Evolutionary conservation across 2,329 filamentous ascomycete genomes (phyloP).

Genomic region (Xylariomycetidae sp.): DNA sequence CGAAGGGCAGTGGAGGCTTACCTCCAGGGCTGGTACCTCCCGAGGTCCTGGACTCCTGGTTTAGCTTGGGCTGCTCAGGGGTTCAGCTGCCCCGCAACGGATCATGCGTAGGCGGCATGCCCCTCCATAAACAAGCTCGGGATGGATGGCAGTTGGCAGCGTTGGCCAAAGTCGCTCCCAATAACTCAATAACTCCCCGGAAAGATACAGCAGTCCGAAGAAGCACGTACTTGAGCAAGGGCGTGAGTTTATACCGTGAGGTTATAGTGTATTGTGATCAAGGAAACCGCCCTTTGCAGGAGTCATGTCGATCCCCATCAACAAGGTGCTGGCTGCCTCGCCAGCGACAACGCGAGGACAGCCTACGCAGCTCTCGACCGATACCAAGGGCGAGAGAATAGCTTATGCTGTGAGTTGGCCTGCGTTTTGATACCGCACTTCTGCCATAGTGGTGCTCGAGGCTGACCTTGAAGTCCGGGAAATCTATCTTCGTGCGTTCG

Average conservation of each 20-base stretch:
- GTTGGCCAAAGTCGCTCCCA: too few relatives aligned
- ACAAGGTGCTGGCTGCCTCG: conserved; percentile 75
- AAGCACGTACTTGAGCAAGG: too few relatives aligned
- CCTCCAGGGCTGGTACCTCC: conserved; percentile 4
- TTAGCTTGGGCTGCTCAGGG: too few relatives aligned
- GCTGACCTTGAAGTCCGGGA: conserved; percentile 62
- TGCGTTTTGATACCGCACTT: neutral
- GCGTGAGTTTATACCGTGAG: too few relatives aligned
- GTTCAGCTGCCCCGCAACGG: conserved; percentile 3
- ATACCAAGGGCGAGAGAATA: conserved; percentile 84
- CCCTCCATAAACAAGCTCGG: conserved; percentile 3
- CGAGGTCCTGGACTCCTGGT: too few relatives aligned
- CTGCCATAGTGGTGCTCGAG: neutral
- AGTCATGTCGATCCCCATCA: conserved; percentile 48
- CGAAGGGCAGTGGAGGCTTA: too few relatives aligned
- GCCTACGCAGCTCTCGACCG: conserved; percentile 81
- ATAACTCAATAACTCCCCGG: too few relatives aligned
- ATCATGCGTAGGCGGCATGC: neutral
- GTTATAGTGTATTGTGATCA: too few relatives aligned
- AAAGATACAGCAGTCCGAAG: too few relatives aligned
- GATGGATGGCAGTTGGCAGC: too few relatives aligned
- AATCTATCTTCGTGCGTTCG: conserved; percentile 91
- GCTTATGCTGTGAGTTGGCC: conserved; percentile 76
- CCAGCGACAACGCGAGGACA: conserved; percentile 80
- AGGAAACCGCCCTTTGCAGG: neutral